phyloP scores from a whole-genome alignment of 2,329 filamentous ascomycete species.

The Neophaeococcomyces mojaviensis region DNA sequence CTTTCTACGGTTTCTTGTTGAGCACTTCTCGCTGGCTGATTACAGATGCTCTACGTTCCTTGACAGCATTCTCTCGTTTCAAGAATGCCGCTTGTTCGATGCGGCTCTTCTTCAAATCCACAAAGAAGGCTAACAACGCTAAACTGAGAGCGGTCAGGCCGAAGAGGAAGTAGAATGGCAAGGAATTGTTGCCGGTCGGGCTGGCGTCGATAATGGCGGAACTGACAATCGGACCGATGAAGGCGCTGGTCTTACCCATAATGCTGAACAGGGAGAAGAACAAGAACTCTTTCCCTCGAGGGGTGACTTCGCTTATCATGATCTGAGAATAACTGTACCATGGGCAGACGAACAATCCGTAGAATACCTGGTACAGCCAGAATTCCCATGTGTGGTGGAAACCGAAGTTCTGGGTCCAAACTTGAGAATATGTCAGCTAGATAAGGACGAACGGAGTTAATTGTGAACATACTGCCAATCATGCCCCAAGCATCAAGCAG shows the following conservation, averaged over 20 bases:
- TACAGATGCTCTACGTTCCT: constrained; percentile 19
- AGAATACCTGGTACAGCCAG: constrained; percentile 49
- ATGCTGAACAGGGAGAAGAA: constrained; percentile 65
- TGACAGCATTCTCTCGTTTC: constrained; percentile 26
- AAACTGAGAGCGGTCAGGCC: constrained; percentile 51
- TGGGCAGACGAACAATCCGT: constrained; percentile 53
- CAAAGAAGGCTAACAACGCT: constrained; percentile 44
- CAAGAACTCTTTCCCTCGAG: constrained; percentile 60
- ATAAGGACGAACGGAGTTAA: neutral
- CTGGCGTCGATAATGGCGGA: constrained; percentile 61
- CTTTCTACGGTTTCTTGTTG: too few relatives aligned
- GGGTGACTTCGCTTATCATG: constrained; percentile 63
- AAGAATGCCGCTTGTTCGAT: constrained; percentile 53
- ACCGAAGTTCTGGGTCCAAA: constrained; percentile 47
- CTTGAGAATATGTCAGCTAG: neutral
- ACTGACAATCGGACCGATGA: constrained; percentile 62
- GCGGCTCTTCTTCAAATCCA: constrained; percentile 55
- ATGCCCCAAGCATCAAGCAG: constrained; percentile 53
- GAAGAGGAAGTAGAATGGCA: constrained; percentile 61
- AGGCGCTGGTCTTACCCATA: constrained; percentile 57
- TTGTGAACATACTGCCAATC: constrained; percentile 37
- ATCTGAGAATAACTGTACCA: constrained; percentile 67
- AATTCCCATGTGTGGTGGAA: constrained; percentile 50
- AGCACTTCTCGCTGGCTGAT: constrained; percentile 2
- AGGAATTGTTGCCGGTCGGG: constrained; percentile 47